These are phyloP conservation scores for Hericium erinaceus DNA, from an alignment of 768 basidiomycete species.

Conservation along the genomic window DNA sequence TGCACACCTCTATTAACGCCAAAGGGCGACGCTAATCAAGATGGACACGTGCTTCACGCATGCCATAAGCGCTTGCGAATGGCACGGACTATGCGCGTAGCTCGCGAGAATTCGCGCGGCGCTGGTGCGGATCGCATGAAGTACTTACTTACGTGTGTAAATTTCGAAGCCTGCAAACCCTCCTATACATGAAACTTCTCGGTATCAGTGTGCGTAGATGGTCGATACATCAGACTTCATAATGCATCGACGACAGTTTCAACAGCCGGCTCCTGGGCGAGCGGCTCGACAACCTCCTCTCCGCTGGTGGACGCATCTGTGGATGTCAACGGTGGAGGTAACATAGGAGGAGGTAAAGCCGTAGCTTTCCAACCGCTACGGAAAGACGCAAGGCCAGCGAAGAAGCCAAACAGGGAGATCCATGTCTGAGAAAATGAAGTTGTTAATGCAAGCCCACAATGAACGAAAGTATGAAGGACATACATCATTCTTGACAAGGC, in stretches of 20 bases:
- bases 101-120: too few species aligned
- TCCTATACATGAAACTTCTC: too few species aligned
- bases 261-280: not conserved
- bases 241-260: not conserved
- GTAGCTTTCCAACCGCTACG: not conserved
- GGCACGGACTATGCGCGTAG: too few species aligned
- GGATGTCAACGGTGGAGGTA: not conserved
- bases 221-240: too few species aligned
- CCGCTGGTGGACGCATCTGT: not conserved
- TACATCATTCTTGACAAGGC: slow-evolving; percentile 12
- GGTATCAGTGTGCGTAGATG: too few species aligned
- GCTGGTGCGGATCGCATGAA: too few species aligned
- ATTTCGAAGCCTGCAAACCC: too few species aligned
- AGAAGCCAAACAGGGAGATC: not conserved
- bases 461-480: not conserved
- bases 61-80: too few species aligned
- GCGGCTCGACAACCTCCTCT: not conserved
- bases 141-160: too few species aligned
- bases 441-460: not conserved
- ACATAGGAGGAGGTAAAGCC: not conserved
- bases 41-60: too few species aligned
- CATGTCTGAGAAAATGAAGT: not conserved
- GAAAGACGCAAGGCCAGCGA: not conserved
- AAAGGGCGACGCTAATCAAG: too few species aligned
- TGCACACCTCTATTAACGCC: too few species aligned